phyloP scores from a whole-genome alignment of 306 rosid species.

The Hippophae rhamnoides region DNA sequence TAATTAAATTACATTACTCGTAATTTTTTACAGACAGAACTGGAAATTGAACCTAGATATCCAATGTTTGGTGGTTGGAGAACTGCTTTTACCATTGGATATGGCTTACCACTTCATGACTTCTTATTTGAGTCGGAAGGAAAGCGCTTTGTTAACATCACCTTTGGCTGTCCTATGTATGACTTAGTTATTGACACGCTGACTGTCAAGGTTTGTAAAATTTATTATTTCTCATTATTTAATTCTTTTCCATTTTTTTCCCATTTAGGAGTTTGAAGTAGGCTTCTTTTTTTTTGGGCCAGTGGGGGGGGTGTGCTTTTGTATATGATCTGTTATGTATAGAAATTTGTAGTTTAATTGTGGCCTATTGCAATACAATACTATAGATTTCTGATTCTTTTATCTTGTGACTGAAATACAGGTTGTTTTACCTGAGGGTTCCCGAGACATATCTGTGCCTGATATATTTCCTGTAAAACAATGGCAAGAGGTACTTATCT shows the following conservation, averaged over 20 bases:
- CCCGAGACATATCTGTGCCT: conserved; percentile 58
- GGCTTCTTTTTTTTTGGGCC: no score
- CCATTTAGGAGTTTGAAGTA: background rate
- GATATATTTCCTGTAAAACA: conserved; percentile 72
- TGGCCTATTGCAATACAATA: no score
- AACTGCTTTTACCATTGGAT: conserved; percentile 85
- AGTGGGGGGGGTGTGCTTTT: background rate
- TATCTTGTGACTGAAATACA: conserved; percentile 31
- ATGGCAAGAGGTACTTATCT: conserved; percentile 50
- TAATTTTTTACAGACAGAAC: conserved; percentile 47
- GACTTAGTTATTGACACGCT: conserved; percentile 76
- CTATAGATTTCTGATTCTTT: background rate
- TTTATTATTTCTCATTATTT: conserved; percentile 8
- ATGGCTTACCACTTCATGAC: conserved; percentile 81
- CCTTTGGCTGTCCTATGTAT: conserved; percentile 71
- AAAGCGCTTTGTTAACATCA: conserved; percentile 62
- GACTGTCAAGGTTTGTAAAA: conserved; percentile 54
- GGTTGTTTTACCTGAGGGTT: conserved; percentile 99
- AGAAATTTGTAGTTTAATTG: no score
- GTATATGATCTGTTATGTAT: background rate
- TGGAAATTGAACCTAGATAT: conserved; percentile 90
- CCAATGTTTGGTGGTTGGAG: conserved; percentile 98
- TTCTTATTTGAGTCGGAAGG: conserved; percentile 67
- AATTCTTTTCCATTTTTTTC: background rate
- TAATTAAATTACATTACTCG: conserved; percentile 19